Evolutionary conservation across 2,329 filamentous ascomycete genomes (phyloP).

Genomic region (Chaetoscypha palmicola): DNA sequence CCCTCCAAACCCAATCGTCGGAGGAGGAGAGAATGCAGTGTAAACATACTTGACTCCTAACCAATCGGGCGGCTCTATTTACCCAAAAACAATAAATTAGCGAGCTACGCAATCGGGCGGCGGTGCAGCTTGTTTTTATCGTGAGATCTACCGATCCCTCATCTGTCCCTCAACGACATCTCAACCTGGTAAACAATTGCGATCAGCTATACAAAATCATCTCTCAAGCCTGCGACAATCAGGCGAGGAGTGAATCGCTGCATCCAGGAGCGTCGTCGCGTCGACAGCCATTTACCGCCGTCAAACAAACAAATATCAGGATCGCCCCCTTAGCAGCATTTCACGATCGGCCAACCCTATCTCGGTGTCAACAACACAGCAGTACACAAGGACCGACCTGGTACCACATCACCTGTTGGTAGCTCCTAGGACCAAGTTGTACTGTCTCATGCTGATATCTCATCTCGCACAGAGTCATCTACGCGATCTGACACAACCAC

Average conservation of each 20-base stretch:
- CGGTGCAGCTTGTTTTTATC: constrained; percentile 13
- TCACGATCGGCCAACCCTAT: constrained; percentile 5
- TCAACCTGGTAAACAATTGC: not conserved
- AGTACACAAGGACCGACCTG: constrained; percentile 8
- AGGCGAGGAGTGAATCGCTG: constrained; percentile 2
- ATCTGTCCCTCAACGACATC: constrained; percentile 3
- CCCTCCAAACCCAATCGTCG: no score
- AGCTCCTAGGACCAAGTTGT: constrained; percentile 5
- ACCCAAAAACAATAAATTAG: constrained; percentile 1
- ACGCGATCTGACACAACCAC: not conserved
- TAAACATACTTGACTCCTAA: constrained; percentile 7
- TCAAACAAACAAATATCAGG: constrained; percentile 1
- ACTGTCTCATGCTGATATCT: constrained; percentile 3
- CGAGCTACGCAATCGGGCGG: constrained; percentile 6
- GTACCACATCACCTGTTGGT: constrained; percentile 15
- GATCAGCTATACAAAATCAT: not conserved
- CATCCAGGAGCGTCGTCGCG: not conserved
- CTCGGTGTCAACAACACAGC: constrained; percentile 9
- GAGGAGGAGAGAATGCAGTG: constrained; percentile 3
- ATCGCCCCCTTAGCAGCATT: constrained; percentile 9
- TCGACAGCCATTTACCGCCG: not conserved
- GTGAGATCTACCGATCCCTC: constrained; percentile 6
- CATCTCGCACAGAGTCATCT: not conserved
- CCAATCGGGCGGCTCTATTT: constrained; percentile 2
- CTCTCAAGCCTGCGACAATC: constrained; percentile 1